These are phyloP conservation scores for Lentinula sp. DNA, from an alignment of 768 basidiomycete genomes.

Conservation along the genomic window DNA sequence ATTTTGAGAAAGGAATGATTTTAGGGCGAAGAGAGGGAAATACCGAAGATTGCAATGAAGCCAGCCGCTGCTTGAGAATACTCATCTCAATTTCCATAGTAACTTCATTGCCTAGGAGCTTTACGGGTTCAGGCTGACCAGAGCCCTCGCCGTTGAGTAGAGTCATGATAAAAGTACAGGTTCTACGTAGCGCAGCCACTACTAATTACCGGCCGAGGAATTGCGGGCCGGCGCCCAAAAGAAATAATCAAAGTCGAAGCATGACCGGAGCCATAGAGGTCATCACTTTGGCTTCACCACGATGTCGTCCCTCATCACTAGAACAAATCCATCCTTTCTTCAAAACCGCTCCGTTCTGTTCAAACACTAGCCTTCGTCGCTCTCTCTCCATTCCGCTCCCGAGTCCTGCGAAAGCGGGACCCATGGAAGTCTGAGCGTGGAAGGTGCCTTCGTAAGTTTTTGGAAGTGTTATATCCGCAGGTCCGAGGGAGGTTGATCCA, in stretches of 20 bases:
- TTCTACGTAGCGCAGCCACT: not conserved
- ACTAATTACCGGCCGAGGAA: not conserved
- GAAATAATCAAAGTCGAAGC: not conserved
- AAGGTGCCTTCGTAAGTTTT: constrained; percentile 2
- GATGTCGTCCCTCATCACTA: not conserved
- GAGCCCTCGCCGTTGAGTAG: not conserved
- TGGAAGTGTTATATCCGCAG: not conserved
- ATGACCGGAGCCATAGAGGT: not conserved
- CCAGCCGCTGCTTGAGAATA: constrained; percentile 7
- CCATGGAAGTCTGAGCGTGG: not conserved
- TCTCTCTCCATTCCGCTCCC: not conserved
- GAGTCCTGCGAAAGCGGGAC: not conserved
- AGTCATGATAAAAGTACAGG: not conserved
- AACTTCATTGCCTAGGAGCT: not conserved
- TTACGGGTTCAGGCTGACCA: not conserved
- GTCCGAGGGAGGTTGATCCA: not conserved
- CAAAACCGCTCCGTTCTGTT: not conserved
- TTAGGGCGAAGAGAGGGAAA: not conserved
- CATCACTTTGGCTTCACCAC: not conserved
- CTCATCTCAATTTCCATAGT: not conserved
- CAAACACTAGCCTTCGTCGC: not conserved
- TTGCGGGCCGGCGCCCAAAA: too few species aligned
- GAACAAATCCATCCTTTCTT: not conserved
- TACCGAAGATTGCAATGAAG: constrained; percentile 17
- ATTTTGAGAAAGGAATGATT: not conserved